Conservation (phyloP, 176 grass and related monocot species). For the Lolium perenne region DNA sequence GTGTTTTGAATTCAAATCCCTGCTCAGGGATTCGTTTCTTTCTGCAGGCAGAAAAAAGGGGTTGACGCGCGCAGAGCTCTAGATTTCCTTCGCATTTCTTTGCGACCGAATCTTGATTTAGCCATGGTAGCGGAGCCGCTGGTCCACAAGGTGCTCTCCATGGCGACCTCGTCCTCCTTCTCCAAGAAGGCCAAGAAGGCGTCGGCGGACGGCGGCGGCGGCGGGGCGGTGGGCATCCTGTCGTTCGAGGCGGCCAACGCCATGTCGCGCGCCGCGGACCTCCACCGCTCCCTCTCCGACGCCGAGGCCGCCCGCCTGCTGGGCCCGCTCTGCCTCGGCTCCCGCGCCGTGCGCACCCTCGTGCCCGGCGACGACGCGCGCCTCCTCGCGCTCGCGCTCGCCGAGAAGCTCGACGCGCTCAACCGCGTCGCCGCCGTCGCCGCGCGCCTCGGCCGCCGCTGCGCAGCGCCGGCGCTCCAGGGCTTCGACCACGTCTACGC, state of each 20-base stretch:
- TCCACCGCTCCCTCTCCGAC: conserved; percentile 84
- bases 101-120: background rate
- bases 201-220: conserved; percentile 14
- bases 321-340: conserved; percentile 61
- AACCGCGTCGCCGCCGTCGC: conserved; percentile 84
- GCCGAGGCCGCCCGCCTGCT: conserved; percentile 61
- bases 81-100: background rate
- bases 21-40: background rate
- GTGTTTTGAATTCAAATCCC: background rate
- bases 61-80: conserved; percentile 11
- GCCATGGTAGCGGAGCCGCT: conserved; percentile 71
- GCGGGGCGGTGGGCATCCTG: conserved; percentile 64
- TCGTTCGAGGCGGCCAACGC: conserved; percentile 93
- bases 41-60: background rate
- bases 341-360: conserved; percentile 70
- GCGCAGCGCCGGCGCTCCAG: conserved; percentile 60
- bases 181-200: conserved; percentile 60
- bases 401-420: conserved; percentile 89
- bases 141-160: conserved; percentile 80
- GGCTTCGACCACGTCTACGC: conserved; percentile 96
- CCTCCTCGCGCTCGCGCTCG: conserved; percentile 77
- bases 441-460: conserved; percentile 75
- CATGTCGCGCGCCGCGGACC: conserved; percentile 75
- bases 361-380: conserved; percentile 77
- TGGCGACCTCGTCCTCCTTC: conserved; percentile 51